These are phyloP conservation scores for Fraxinus anomala DNA, from an alignment of 257 asterid species.

Conservation along the genomic window DNA sequence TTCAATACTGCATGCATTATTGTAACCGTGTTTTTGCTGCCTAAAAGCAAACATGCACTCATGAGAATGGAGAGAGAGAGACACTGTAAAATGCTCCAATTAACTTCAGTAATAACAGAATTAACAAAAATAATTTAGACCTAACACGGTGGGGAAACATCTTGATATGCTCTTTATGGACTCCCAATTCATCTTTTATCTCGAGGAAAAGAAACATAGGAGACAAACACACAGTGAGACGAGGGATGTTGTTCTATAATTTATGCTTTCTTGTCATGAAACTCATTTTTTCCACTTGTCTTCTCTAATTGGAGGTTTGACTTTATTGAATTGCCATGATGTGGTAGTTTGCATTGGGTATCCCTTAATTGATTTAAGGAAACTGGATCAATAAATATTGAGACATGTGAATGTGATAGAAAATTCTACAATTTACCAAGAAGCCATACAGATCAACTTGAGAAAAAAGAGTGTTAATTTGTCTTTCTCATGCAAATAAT, in stretches of 20 bases:
- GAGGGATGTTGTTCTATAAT: neutral
- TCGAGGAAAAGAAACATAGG: neutral
- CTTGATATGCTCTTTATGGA: slow-evolving; percentile 4
- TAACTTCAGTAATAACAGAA: neutral
- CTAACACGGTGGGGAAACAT: neutral
- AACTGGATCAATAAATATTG: neutral
- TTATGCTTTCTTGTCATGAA: neutral
- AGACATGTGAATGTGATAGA: neutral
- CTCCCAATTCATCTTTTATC: neutral
- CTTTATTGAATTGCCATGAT: neutral
- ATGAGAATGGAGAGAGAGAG: neutral
- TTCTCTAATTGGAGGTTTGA: neutral
- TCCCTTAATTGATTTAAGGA: neutral
- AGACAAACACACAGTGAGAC: neutral
- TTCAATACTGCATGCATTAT: neutral
- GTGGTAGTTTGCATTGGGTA: neutral
- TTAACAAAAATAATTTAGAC: neutral
- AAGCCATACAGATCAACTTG: neutral
- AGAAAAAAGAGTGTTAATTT: neutral
- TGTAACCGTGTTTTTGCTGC: neutral
- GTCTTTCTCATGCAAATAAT: neutral
- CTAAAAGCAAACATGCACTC: neutral
- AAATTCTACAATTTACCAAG: neutral
- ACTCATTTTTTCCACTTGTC: neutral
- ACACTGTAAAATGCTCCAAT: neutral